Evolutionary conservation across 2,329 filamentous ascomycete genomes (phyloP).

Genomic region (Clonostachys solani): DNA sequence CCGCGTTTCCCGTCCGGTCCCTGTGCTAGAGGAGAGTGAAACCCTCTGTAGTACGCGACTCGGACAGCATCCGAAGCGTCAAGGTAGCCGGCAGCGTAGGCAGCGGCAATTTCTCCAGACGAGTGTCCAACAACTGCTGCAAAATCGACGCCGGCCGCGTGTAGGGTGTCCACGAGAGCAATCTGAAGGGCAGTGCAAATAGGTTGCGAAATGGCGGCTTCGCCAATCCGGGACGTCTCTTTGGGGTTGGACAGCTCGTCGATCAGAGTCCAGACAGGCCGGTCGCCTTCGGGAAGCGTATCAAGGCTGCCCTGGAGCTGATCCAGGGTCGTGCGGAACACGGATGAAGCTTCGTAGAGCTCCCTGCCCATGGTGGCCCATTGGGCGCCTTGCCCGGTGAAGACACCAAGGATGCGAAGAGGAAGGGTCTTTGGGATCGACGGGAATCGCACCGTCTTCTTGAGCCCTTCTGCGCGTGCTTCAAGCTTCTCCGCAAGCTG

Average conservation of each 20-base stretch:
- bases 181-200: conserved; percentile 36
- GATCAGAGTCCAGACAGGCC: conserved; percentile 19
- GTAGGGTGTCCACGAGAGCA: conserved; percentile 26
- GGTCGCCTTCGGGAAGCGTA: conserved; percentile 10
- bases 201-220: conserved; percentile 24
- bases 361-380: conserved; percentile 14
- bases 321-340: conserved; percentile 2
- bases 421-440: too few species aligned
- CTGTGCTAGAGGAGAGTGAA: conserved; percentile 22
- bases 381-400: conserved; percentile 18
- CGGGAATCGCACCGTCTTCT: too few species aligned
- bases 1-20: too few species aligned
- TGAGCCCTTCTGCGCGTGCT: too few species aligned
- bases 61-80: conserved; percentile 8
- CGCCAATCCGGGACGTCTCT: conserved; percentile 18
- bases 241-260: conserved; percentile 20
- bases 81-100: conserved; percentile 22
- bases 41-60: conserved; percentile 13
- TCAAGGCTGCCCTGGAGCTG: conserved; percentile 16
- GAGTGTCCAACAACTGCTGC: conserved; percentile 26
- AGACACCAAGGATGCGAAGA: conserved; percentile 12
- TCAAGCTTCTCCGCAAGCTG: too few species aligned
- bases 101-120: conserved; percentile 31
- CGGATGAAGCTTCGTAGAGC: conserved; percentile 8
- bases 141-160: conserved; percentile 15